Evolutionary conservation across 495 filamentous ascomycete genomes (phyloP).

Genomic region (Annulohypoxylon bovei): DNA sequence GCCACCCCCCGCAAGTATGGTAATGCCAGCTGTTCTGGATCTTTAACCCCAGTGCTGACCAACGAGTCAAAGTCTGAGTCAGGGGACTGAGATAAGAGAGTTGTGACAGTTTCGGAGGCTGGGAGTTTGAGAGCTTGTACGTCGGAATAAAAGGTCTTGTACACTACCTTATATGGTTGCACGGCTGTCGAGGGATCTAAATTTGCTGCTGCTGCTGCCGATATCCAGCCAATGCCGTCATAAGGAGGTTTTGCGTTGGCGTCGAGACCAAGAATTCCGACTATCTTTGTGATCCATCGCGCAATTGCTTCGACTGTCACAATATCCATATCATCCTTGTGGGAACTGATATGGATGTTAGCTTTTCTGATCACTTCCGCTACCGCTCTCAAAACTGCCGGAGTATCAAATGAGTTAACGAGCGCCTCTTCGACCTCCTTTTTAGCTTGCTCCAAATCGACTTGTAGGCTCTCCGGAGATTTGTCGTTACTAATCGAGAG

Average conservation of each 20-base stretch:
- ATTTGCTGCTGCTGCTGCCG: constrained; percentile 65
- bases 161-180: constrained; percentile 56
- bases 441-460: constrained; percentile 70
- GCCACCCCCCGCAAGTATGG: constrained; percentile 73
- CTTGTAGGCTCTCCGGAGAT: constrained; percentile 43
- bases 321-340: constrained; percentile 60
- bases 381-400: constrained; percentile 76
- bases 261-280: constrained; percentile 88
- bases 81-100: constrained; percentile 50
- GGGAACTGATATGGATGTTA: constrained; percentile 72
- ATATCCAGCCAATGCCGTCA: constrained; percentile 82
- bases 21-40: constrained; percentile 64
- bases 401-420: constrained; percentile 90
- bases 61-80: constrained; percentile 55
- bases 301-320: constrained; percentile 69
- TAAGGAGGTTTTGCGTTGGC: constrained; percentile 65
- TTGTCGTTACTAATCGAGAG: constrained; percentile 51
- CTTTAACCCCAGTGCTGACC: constrained; percentile 50
- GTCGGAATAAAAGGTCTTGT: constrained; percentile 51
- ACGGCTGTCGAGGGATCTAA: constrained; percentile 55
- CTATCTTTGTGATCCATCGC: constrained; percentile 83
- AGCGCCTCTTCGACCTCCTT: constrained; percentile 71
- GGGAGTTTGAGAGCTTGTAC: constrained; percentile 45
- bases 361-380: constrained; percentile 76
- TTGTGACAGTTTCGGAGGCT: constrained; percentile 48